Conservation (phyloP, 371 early-diverging fungal species). For the Mucor ambiguus region DNA sequence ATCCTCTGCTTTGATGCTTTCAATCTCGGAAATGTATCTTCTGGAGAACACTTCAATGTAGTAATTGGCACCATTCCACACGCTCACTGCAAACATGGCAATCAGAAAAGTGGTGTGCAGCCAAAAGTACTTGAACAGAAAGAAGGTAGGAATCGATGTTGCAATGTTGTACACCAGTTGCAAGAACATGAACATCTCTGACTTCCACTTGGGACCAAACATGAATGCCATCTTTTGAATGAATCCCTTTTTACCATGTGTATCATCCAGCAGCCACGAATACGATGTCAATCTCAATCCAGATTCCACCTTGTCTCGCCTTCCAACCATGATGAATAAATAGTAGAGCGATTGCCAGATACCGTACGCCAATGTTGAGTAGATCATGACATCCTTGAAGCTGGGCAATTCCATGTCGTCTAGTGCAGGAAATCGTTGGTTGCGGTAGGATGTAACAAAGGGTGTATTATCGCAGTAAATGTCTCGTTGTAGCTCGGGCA, state of each 20-base stretch:
- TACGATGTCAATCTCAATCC: constrained; percentile 67
- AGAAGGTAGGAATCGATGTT: constrained; percentile 48
- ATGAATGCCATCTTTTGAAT: constrained; percentile 53
- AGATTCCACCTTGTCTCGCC: constrained; percentile 66
- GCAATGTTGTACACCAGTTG: constrained; percentile 60
- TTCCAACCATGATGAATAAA: constrained; percentile 61
- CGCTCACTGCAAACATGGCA: constrained; percentile 58
- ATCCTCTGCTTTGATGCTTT: constrained; percentile 23
- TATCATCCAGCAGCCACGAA: constrained; percentile 68
- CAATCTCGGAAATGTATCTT: constrained; percentile 60
- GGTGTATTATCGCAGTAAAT: constrained; percentile 22
- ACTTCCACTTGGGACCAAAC: constrained; percentile 59
- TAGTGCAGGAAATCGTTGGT: constrained; percentile 50
- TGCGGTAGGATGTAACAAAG: constrained; percentile 30
- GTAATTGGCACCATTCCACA: constrained; percentile 74
- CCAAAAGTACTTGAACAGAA: constrained; percentile 53
- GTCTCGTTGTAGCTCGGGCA: constrained; percentile 43
- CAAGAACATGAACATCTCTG: constrained; percentile 68
- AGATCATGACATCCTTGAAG: constrained; percentile 43
- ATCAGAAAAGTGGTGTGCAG: constrained; percentile 62
- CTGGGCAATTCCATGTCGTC: constrained; percentile 18
- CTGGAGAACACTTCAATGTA: constrained; percentile 76
- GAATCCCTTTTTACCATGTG: constrained; percentile 45
- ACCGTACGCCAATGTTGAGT: constrained; percentile 58
- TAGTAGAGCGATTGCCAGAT: constrained; percentile 74